These are phyloP conservation scores for Candolleomyces aberdarensis DNA, from an alignment of 768 basidiomycete genomes.

Conservation along the genomic window DNA sequence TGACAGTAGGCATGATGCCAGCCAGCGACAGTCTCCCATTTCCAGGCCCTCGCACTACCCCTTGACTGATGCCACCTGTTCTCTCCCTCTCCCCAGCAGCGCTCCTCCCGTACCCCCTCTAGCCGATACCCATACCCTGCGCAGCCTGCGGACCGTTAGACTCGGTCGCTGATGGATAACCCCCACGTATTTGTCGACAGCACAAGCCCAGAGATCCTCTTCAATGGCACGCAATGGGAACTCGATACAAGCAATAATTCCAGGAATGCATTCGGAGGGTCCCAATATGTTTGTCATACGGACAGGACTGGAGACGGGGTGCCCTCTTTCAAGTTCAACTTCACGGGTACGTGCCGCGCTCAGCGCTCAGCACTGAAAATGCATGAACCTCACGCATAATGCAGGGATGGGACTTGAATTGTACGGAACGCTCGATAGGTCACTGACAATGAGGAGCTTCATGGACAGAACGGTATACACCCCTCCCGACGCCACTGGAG, in stretches of 20 bases:
- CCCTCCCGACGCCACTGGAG: background rate
- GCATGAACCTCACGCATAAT: background rate
- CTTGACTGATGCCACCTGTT: background rate
- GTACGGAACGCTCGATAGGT: slow-evolving; percentile 2
- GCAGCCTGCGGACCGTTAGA: background rate
- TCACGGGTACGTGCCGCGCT: background rate
- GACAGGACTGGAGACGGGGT: background rate
- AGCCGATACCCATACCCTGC: background rate
- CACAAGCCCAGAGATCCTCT: background rate
- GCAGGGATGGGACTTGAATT: slow-evolving; percentile 5
- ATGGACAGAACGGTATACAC: slow-evolving; percentile 1
- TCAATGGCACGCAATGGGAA: background rate
- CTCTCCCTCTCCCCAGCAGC: background rate
- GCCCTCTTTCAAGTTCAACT: background rate
- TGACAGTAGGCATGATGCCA: too few relatives aligned
- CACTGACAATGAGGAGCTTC: background rate
- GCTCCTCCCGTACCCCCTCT: background rate
- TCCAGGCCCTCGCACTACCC: too few relatives aligned
- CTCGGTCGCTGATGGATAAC: slow-evolving; percentile 1
- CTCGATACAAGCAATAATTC: background rate
- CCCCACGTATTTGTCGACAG: slow-evolving; percentile 2
- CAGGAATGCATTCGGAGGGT: slow-evolving; percentile 4
- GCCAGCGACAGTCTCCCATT: too few relatives aligned
- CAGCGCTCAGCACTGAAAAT: background rate
- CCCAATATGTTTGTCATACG: background rate